Evolutionary conservation across 1,284 basidiomycete species (phyloP).

Genomic region (Puccinia triticina): DNA sequence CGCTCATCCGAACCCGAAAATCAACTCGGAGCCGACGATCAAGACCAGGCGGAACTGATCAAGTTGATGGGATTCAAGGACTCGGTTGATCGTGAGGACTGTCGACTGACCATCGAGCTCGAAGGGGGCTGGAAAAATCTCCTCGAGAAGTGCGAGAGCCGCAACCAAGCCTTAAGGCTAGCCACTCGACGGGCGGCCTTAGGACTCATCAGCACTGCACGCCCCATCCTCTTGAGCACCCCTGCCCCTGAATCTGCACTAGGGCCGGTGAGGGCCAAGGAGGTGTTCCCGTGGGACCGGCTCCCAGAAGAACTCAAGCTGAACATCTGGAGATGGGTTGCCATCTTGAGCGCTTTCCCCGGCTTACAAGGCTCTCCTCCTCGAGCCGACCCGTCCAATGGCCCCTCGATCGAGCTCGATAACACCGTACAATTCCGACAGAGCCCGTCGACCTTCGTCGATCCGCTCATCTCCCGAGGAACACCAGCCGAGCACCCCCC

Average conservation of each 20-base stretch:
- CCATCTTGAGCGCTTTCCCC: constrained; percentile 21
- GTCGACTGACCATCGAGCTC: neutral
- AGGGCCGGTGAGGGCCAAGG: neutral
- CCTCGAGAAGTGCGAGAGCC: constrained; percentile 17
- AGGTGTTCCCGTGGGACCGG: constrained; percentile 23
- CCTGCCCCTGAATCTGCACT: neutral
- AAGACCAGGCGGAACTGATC: neutral
- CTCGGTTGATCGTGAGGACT: neutral
- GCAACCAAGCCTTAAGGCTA: constrained; percentile 31
- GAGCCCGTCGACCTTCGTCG: too few species aligned
- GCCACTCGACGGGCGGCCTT: constrained; percentile 34
- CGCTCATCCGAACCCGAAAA: neutral
- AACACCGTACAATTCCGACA: too few species aligned
- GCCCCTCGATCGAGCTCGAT: neutral
- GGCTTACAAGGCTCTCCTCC: neutral
- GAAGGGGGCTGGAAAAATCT: constrained; percentile 32
- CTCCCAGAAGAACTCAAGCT: constrained; percentile 41
- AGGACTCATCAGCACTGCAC: constrained; percentile 18
- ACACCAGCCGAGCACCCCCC: neutral
- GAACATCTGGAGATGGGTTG: constrained; percentile 35
- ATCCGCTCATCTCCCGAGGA: neutral
- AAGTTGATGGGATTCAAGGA: constrained; percentile 5
- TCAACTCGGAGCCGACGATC: neutral
- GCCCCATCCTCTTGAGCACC: neutral
- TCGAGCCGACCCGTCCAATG: too few species aligned